Evolutionary conservation across 306 rosid species (phyloP).

Genomic region (Castanea crenata): DNA sequence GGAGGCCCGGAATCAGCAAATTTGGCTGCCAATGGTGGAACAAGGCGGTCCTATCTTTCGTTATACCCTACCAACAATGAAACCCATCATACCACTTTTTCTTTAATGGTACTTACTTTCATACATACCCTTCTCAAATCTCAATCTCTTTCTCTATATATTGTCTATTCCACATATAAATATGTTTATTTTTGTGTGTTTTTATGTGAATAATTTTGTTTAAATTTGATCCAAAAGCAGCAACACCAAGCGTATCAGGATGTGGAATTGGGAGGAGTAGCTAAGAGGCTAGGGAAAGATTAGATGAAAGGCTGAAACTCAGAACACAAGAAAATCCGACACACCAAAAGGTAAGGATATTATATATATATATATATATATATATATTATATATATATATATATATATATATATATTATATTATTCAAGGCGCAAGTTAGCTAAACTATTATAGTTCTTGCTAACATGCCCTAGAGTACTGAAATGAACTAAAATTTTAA

Average conservation of each 20-base stretch:
- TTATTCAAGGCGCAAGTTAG: background rate
- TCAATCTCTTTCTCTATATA: background rate
- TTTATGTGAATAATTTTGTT: background rate
- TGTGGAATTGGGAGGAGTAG: constrained; percentile 52
- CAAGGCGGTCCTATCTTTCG: constrained; percentile 63
- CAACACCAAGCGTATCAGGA: constrained; percentile 30
- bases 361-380: too few relatives aligned
- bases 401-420: too few relatives aligned
- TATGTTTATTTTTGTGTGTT: background rate
- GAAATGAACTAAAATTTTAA: too few relatives aligned
- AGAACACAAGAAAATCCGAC: constrained; percentile 43
- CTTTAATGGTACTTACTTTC: constrained; percentile 33
- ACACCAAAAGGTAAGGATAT: constrained; percentile 31
- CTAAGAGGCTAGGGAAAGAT: constrained; percentile 71
- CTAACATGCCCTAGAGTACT: too few relatives aligned
- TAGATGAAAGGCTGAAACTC: constrained; percentile 64
- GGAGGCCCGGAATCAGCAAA: constrained; percentile 33
- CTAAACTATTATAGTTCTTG: background rate
- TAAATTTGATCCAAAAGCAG: background rate
- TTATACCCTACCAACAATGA: constrained; percentile 63
- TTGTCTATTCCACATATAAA: background rate
- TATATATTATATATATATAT: too few relatives aligned
- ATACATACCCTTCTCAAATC: background rate
- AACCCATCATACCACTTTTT: constrained; percentile 36
- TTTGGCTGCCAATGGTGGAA: constrained; percentile 26